A percentile compares a stretch with the other conserved stretches of the same genome.
These are phyloP conservation scores for Glycyrrhiza uralensis DNA, from an alignment of 306 rosid species.

Conservation along the genomic window DNA sequence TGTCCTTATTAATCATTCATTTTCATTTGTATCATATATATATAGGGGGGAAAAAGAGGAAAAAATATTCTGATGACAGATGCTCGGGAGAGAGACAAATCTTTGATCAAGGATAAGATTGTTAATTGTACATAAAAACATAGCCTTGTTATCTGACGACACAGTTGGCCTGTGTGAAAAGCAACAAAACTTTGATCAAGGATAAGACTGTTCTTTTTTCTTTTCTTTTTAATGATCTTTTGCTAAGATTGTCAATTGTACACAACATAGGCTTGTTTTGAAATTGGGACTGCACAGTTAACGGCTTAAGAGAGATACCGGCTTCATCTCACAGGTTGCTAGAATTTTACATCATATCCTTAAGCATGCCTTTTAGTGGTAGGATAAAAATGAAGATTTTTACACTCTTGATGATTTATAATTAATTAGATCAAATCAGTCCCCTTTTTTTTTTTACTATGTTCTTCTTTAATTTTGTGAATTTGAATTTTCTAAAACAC, in stretches of 20 bases:
- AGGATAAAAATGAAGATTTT: neutral
- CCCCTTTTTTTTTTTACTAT: neutral
- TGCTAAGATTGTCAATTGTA: neutral
- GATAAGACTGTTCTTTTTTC: too few species aligned
- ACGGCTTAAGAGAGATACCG: too few species aligned
- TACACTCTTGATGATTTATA: neutral
- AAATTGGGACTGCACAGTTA: too few species aligned
- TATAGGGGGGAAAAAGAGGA: too few species aligned
- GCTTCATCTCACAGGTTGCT: too few species aligned
- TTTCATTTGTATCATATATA: too few species aligned
- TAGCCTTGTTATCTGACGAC: too few species aligned
- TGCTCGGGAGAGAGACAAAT: constrained; percentile 11
- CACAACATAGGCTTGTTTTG: neutral
- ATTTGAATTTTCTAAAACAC: neutral
- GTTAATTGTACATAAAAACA: too few species aligned
- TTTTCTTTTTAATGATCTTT: too few species aligned
- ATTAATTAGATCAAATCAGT: neutral
- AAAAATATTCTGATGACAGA: constrained; percentile 5
- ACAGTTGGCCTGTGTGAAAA: neutral
- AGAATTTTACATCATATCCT: neutral
- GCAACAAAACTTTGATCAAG: neutral
- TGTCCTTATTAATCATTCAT: too few species aligned
- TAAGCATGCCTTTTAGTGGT: neutral
- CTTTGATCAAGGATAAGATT: neutral
- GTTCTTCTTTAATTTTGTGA: neutral